phyloP scores from a whole-genome alignment of 306 rosid species.

The Medicago truncatula region DNA sequence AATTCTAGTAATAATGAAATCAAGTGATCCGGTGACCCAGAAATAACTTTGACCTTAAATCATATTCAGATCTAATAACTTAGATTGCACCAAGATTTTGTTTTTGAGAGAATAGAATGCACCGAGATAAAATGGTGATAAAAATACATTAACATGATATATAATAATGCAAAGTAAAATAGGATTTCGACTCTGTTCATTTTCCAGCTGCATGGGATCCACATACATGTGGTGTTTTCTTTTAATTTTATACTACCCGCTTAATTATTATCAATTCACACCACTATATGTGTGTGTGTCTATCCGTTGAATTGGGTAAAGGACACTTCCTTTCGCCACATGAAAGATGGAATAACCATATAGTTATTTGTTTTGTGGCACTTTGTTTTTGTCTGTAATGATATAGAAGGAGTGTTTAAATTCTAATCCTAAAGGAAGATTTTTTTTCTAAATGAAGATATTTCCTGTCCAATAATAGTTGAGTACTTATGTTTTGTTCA shows the following conservation, averaged over 20 bases:
- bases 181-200: neutral
- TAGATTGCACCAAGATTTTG: neutral
- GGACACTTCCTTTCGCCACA: constrained; percentile 9
- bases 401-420: neutral
- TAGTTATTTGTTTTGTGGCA: neutral
- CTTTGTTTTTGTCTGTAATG: constrained; percentile 11
- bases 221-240: neutral
- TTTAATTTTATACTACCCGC: neutral
- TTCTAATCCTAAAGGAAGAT: constrained; percentile 22
- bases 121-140: neutral
- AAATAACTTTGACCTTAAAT: too few species aligned
- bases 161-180: neutral
- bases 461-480: constrained; percentile 3
- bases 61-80: neutral
- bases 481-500: too few species aligned
- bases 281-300: neutral
- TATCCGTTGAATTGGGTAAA: constrained; percentile 22
- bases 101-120: neutral
- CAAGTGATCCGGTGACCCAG: too few species aligned
- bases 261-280: neutral
- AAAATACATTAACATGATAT: neutral
- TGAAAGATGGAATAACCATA: neutral
- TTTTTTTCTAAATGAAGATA: constrained; percentile 11
- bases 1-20: too few species aligned
- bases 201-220: neutral